Evolutionary conservation across 169 alveolate species (phyloP).

Genomic region (Hepatocystis sp.): DNA sequence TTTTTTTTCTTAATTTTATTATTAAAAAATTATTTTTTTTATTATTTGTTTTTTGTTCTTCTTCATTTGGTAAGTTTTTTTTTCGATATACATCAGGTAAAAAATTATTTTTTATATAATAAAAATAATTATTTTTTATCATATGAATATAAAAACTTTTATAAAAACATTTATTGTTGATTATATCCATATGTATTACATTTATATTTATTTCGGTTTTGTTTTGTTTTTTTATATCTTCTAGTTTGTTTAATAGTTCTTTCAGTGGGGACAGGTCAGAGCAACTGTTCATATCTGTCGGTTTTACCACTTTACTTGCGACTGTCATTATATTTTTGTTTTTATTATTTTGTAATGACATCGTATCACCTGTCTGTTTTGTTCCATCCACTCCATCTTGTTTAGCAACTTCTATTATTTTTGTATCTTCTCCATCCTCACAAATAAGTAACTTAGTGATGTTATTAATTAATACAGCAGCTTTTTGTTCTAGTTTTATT

Average conservation of each 20-base stretch:
- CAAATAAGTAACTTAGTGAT: not conserved
- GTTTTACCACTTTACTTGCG: not conserved
- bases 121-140: conserved; percentile 47
- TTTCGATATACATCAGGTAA: conserved; percentile 24
- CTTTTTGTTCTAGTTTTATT: conserved; percentile 16
- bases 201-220: conserved; percentile 28
- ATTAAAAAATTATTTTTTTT: conserved; percentile 3
- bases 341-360: not conserved
- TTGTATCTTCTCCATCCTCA: not conserved
- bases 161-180: not conserved
- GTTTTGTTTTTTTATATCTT: not conserved
- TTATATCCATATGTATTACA: not conserved
- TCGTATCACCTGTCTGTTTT: not conserved
- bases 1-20: conserved; percentile 16
- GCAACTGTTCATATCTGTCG: no score
- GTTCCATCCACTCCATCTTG: not conserved
- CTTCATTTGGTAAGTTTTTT: not conserved
- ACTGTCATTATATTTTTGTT: no score
- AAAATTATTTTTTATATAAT: conserved; percentile 57
- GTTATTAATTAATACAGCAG: not conserved
- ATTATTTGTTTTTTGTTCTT: not conserved
- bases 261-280: no score
- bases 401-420: not conserved
- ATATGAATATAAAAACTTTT: conserved; percentile 41
- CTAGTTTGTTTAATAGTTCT: no score